Evolutionary conservation across 176 grass and related monocot species (phyloP).

Genomic region (Triticum turgidum): DNA sequence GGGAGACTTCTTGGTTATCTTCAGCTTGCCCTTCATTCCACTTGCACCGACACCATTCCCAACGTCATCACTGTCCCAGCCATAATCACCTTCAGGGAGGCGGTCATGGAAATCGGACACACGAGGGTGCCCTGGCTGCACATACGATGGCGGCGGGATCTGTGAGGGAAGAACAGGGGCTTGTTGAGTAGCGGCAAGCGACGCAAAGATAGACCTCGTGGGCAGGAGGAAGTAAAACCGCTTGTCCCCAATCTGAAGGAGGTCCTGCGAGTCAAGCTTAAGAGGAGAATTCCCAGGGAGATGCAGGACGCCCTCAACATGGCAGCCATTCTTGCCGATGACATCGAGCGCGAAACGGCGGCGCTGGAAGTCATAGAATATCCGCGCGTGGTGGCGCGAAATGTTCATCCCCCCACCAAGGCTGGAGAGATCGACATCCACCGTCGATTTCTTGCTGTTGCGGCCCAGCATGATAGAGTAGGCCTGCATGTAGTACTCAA

Average conservation of each 20-base stretch:
- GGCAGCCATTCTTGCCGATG: too few species aligned
- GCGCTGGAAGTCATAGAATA: conserved; percentile 73
- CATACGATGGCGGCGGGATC: conserved; percentile 23
- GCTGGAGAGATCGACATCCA: conserved; percentile 84
- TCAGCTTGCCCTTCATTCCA: conserved; percentile 32
- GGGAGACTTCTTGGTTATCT: conserved; percentile 39
- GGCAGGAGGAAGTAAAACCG: conserved; percentile 90
- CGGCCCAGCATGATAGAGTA: conserved; percentile 95
- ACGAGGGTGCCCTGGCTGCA: conserved; percentile 41
- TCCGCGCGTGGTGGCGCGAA: conserved; percentile 78
- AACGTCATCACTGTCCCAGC: conserved; percentile 40
- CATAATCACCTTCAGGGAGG: conserved; percentile 44
- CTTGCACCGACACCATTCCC: conserved; percentile 40
- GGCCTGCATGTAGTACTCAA: conserved; percentile 81
- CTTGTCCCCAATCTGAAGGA: conserved; percentile 94
- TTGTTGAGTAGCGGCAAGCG: conserved; percentile 28
- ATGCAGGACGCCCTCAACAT: too few species aligned
- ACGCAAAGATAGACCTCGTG: conserved; percentile 65
- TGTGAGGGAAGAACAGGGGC: conserved; percentile 34
- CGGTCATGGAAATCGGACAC: conserved; percentile 43
- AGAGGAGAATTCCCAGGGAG: conserved; percentile 4
- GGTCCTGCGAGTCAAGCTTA: conserved; percentile 86
- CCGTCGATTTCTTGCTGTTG: conserved; percentile 78
- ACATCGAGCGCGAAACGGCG: too few species aligned
- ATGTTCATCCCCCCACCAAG: conserved; percentile 90